Evolutionary conservation across 1,284 basidiomycete genomes (phyloP).

Genomic region (Rhodotorula sp.): DNA sequence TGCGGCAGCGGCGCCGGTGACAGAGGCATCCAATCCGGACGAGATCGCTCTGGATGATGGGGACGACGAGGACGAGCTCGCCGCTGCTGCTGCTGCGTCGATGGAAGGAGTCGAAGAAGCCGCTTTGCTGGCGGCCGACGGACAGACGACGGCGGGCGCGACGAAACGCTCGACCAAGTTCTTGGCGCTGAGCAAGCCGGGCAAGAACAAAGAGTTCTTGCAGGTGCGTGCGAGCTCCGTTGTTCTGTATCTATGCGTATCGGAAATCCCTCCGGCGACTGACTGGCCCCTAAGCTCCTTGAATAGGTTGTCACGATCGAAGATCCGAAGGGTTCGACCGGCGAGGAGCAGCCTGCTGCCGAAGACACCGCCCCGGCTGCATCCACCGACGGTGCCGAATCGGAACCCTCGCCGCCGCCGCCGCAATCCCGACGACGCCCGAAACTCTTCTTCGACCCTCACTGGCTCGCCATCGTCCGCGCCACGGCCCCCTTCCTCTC

Average conservation of each 20-base stretch:
- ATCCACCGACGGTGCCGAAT: background rate
- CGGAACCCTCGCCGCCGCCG: slow-evolving; percentile 17
- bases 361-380: background rate
- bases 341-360: background rate
- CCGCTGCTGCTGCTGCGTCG: too few relatives aligned
- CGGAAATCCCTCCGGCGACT: background rate
- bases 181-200: slow-evolving; percentile 90
- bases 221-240: slow-evolving; percentile 52
- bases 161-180: slow-evolving; percentile 63
- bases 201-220: slow-evolving; percentile 75
- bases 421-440: slow-evolving; percentile 11
- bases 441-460: slow-evolving; percentile 63
- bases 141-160: slow-evolving; percentile 34
- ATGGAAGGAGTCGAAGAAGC: background rate
- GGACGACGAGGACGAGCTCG: slow-evolving; percentile 4
- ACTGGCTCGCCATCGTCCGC: slow-evolving; percentile 91
- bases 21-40: slow-evolving; percentile 57
- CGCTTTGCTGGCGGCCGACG: too few relatives aligned
- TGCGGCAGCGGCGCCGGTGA: background rate
- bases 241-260: too few relatives aligned
- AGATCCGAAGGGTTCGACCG: background rate
- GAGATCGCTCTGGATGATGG: slow-evolving; percentile 62
- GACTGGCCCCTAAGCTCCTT: too few relatives aligned
- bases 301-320: background rate
- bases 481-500: slow-evolving; percentile 80